Percentiles rank a stretch among this genome's conserved stretches.
Evolutionary conservation across 495 filamentous ascomycete species (phyloP).

Genomic region (Talaromyces adpressus): DNA sequence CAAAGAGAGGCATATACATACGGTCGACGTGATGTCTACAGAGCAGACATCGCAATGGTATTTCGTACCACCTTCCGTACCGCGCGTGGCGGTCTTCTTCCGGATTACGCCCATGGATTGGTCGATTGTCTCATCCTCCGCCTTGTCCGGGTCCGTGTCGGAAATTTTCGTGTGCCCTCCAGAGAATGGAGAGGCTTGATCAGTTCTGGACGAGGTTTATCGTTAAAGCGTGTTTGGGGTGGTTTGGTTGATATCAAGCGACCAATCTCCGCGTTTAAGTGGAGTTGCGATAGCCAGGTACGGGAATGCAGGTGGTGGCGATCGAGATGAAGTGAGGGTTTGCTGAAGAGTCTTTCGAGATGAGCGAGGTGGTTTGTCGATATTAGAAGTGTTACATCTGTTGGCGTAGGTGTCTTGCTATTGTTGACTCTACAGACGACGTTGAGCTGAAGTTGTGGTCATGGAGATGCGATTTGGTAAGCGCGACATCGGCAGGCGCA

Average conservation of each 20-base stretch:
- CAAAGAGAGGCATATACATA: slow-evolving; percentile 35
- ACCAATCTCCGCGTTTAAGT: background rate
- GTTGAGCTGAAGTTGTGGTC: background rate
- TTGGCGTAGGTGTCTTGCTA: background rate
- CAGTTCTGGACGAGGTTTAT: background rate
- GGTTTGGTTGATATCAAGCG: background rate
- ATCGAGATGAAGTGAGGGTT: background rate
- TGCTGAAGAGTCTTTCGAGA: background rate
- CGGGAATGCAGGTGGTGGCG: background rate
- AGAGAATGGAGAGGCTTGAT: slow-evolving; percentile 20
- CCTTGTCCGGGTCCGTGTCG: slow-evolving; percentile 27
- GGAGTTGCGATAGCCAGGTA: background rate
- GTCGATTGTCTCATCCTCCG: slow-evolving; percentile 37
- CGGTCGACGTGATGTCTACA: slow-evolving; percentile 90
- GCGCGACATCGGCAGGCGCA: slow-evolving; percentile 9
- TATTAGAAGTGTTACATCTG: background rate
- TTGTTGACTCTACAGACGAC: background rate
- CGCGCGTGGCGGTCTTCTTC: slow-evolving; percentile 85
- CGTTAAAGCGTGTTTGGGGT: background rate
- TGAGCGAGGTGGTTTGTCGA: background rate
- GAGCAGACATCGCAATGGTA: slow-evolving; percentile 96
- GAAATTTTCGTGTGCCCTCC: slow-evolving; percentile 25
- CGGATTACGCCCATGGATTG: slow-evolving; percentile 84
- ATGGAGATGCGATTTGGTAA: background rate
- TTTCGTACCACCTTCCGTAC: slow-evolving; percentile 87